Base-by-base conservation (phyloP, 495 filamentous ascomycete species). In the Pyrenopolyporus hunteri region DNA sequence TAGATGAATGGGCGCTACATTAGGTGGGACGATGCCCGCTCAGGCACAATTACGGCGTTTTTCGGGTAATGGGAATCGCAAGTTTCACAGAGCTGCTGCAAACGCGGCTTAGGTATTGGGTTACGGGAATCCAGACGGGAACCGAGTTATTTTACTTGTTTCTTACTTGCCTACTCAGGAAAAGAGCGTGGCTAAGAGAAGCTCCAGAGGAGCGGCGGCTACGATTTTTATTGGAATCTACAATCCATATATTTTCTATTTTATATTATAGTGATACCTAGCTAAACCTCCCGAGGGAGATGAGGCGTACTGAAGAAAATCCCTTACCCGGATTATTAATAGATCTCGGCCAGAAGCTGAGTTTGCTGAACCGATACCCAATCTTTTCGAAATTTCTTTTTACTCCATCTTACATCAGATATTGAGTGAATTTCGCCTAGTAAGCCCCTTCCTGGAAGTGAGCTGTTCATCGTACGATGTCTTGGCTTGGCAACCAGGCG, bases 231-330 rank as follows among this genome's bases (percentile, higher is more conserved):
- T 14, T 19, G 10, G 31, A 22, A 39, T 49, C 44, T 39, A 33
- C 37, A 57, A 31, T 47, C 28, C 45, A 45, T 33, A 20, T 4
- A 8, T 29, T 45, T 45, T 29, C n/a, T n/a, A n/a, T n/a, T n/a
- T n/a, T n/a, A n/a, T 49, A 7, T 17, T 49, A 37, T 37, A 26
- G 13, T 58, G 60, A 64, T 64, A 64, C 60, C 60, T 63, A 59
- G 19, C 46, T 8, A 46, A n/a, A 39, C 48, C 33, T 51, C 59
- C 48, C 16, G 14, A 37, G 48, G 47, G 48, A 60, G 56, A 47
- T 19, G 50, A 36, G 36, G 55, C 55, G 55, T 45, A 51, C 52
- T 45, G 16, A n/a, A n/a, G 43, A 16, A 51, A 44, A 23, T 32
- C 10, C 26, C 29, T 45, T 37, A 17, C 32, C 4, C 11, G 37